Base-by-base conservation (phyloP, 768 basidiomycete genomes). In the Naganishia onofrii region DNA sequence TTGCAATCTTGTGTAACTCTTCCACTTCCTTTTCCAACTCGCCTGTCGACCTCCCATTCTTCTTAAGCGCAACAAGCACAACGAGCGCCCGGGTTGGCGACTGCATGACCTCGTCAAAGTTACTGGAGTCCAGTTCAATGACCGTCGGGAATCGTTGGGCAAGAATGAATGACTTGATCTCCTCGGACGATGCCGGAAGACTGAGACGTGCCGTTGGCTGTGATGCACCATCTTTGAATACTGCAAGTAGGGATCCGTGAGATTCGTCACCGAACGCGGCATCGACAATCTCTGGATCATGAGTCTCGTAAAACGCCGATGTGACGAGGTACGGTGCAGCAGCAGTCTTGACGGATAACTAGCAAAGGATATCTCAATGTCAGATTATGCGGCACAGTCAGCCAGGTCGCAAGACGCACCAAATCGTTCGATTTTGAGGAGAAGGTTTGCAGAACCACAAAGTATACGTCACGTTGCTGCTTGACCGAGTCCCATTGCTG, bases 71-170 rank as follows among this genome's bases (percentile, higher is more conserved):
- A 1, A 77, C 88, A 60, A 98, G 85, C 7, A 93, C 88, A 1
- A 97, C 91, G 15, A 92, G 84, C 0, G 92, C 90, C 5, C 83
- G 79, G 29, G 89, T 85, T 0, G 87, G 86, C 13, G 89, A 88
- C 60, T 90, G 89, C 92, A 97, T 94, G 52, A 96, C 86, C 13
- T 84, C 85, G 73, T 90, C 88, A 84, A 93, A 96, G 3, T 89
- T 88, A 63, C 88, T 88, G 51, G 88, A 86, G 23, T 86, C 87
- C 54, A 97, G 86, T 79, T 95, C 90, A 23, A 88, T 76, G 13
- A 87, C 82, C 0, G 87, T 86, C 0, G 92, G 91, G 28, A 92
- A 86, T 34, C 89, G 87, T 78, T 96, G 85, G 0, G 82, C 78
- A 1, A 88, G 77, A 21, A 93, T 82, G 88, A 90, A 94, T 0